Base-by-base conservation (phyloP, 768 basidiomycete genomes). In the Amanita rimosa region DNA sequence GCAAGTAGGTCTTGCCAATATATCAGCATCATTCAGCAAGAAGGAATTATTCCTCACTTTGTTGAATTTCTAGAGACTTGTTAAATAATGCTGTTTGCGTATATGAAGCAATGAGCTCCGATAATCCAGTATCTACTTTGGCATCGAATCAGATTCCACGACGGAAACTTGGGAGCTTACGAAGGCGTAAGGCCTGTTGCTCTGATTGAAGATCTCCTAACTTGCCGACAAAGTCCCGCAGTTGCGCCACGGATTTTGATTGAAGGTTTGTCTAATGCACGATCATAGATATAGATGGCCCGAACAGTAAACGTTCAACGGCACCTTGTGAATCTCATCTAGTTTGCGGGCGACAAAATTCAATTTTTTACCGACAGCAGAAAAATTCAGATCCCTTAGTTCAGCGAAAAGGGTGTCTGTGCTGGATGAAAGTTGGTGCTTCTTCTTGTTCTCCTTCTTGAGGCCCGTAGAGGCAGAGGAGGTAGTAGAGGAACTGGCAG, bases 171-270 rank as follows among this genome's bases (percentile, higher is more conserved):
- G 47, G 41, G 51, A 29, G 71, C 91, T 63, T 60, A 98, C 95
- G 95, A 44, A 98, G 71, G 53, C 86, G 72, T 52, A 98, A 63
- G 40, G 88, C 79, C 60, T 93, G 87, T 55, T 96, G 92, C 59
- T 99, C 95, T 14, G 78, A 79, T 66, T 97, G 91, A 53, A 98
- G 67, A 1, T 92, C 91, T 17, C 93, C 90, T 1, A 99, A 72
- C 60, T 89, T 93, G 10, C 94, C 93, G 16, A 99, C 96, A 65
- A 99, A 97, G 60, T 93, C 90, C 50, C 85, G 78, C 57, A 99
- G 70, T 64, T 99, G 90, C 9, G 85, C 79, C 14, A 94, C 85
- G 10, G 91, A 94, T 65, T 92, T 90, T 14, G 92, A 80, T 65
- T 92, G 81, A 48, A 89, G 78, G 50, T 87, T 79, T 40, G 84